These are phyloP conservation scores for Fragaria nilgerrensis DNA, from an alignment of 306 rosid species.

Conservation along the genomic window DNA sequence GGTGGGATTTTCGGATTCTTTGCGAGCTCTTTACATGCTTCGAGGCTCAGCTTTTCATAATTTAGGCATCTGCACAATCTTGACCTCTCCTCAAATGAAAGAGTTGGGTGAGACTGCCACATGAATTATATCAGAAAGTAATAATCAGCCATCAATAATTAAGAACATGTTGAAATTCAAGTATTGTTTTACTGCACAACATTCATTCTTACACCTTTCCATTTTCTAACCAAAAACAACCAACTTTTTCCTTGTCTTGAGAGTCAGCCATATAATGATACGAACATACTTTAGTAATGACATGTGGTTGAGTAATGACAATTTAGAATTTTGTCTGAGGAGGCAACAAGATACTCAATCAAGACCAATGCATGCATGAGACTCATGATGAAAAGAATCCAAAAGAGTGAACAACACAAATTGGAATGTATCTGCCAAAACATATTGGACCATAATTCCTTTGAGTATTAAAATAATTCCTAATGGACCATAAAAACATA, in stretches of 20 bases:
- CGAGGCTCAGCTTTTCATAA: slow-evolving; percentile 60
- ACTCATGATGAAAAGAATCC: neutral
- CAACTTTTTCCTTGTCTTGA: neutral
- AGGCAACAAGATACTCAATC: neutral
- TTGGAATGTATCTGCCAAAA: slow-evolving; percentile 2
- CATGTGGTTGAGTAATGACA: slow-evolving; percentile 3
- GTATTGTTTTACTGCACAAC: neutral
- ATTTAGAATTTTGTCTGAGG: neutral
- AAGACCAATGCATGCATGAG: neutral
- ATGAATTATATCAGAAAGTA: neutral
- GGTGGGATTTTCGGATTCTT: slow-evolving; percentile 82
- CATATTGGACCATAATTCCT: neutral
- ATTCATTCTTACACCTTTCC: neutral
- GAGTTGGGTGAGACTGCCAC: slow-evolving; percentile 60
- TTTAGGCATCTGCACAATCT: slow-evolving; percentile 69
- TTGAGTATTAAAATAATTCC: neutral
- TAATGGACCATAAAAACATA: neutral
- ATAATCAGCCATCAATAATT: neutral
- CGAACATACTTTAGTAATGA: neutral
- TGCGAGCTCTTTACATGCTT: slow-evolving; percentile 64
- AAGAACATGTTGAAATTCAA: neutral
- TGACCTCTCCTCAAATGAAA: slow-evolving; percentile 58
- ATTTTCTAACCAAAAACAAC: neutral
- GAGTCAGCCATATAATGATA: neutral
- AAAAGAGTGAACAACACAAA: neutral